phyloP scores from a whole-genome alignment of 805 yeast genomes.

The Teunomyces lycoperdinae region DNA sequence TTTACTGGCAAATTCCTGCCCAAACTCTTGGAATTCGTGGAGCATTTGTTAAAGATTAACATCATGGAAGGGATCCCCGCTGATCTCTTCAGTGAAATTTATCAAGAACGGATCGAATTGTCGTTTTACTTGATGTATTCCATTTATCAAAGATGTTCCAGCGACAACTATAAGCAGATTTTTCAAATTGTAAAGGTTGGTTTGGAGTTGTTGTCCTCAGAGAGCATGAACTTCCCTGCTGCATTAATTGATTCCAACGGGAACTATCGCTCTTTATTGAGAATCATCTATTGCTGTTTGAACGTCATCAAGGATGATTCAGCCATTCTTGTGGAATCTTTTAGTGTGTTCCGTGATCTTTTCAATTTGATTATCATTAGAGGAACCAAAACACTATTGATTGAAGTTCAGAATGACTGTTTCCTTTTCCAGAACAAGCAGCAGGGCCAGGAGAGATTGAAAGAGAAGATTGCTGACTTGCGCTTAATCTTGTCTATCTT shows the following conservation, averaged over 20 bases:
- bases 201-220: conserved; percentile 46
- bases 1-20: conserved; percentile 28
- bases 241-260: conserved; percentile 41
- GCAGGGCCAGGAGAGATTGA: conserved; percentile 33
- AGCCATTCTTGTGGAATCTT: conserved; percentile 41
- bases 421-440: conserved; percentile 36
- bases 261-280: conserved; percentile 57
- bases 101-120: conserved; percentile 63
- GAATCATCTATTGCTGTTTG: conserved; percentile 53
- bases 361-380: conserved; percentile 63
- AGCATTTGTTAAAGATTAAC: conserved; percentile 51
- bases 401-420: conserved; percentile 57
- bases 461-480: conserved; percentile 62
- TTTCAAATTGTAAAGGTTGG: conserved; percentile 43
- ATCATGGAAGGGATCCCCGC: conserved; percentile 50
- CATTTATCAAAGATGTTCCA: conserved; percentile 28
- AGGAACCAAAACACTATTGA: conserved; percentile 59
- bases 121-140: conserved; percentile 52
- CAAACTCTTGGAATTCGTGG: conserved; percentile 33
- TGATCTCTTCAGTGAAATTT: conserved; percentile 47
- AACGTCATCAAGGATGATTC: conserved; percentile 41
- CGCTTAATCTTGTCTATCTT: conserved; percentile 61
- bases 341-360: conserved; percentile 52
- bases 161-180: conserved; percentile 29
- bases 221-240: conserved; percentile 46